Percentiles rank a stretch among this genome's conserved stretches.
Evolutionary conservation across 2,329 filamentous ascomycete genomes (phyloP).

Genomic region (Elsinoe perseae): DNA sequence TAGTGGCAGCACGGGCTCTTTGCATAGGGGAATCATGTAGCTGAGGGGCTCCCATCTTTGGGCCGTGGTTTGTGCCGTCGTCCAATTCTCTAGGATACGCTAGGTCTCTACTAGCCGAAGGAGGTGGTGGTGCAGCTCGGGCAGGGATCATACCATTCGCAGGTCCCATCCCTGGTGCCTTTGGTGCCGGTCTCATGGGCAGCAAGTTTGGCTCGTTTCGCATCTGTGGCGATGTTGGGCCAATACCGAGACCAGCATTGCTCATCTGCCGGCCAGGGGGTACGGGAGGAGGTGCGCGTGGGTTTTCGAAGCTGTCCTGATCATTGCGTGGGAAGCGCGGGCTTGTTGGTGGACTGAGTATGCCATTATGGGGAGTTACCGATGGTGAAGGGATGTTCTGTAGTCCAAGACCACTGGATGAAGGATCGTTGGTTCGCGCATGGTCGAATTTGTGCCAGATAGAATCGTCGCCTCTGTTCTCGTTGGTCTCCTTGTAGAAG

Average conservation of each 20-base stretch:
- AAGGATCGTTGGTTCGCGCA: slow-evolving; percentile 53
- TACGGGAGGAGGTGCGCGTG: slow-evolving; percentile 82
- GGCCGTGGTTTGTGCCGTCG: slow-evolving; percentile 1
- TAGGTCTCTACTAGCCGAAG: slow-evolving; percentile 11
- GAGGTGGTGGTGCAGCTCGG: slow-evolving; percentile 26
- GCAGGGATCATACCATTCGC: slow-evolving; percentile 43
- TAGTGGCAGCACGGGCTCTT: slow-evolving; percentile 21
- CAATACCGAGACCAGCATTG: slow-evolving; percentile 26
- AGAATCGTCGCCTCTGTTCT: slow-evolving; percentile 71
- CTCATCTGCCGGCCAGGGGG: slow-evolving; percentile 43
- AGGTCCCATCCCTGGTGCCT: slow-evolving; percentile 56
- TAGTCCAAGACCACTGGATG: slow-evolving; percentile 18
- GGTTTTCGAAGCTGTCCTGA: slow-evolving; percentile 95
- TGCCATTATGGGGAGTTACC: slow-evolving; percentile 21
- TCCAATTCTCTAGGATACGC: background rate
- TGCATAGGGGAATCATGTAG: slow-evolving; percentile 41
- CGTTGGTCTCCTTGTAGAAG: slow-evolving; percentile 93
- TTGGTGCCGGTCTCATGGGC: slow-evolving; percentile 77
- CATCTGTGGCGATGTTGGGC: slow-evolving; percentile 36
- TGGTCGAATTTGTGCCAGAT: slow-evolving; percentile 96
- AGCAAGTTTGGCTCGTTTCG: slow-evolving; percentile 44
- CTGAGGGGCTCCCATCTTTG: background rate
- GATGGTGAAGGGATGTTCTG: slow-evolving; percentile 25
- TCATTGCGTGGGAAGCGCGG: slow-evolving; percentile 82
- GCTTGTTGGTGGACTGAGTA: slow-evolving; percentile 64